Base-by-base conservation (phyloP, 768 basidiomycete genomes). In the Tephrocybe sp. region DNA sequence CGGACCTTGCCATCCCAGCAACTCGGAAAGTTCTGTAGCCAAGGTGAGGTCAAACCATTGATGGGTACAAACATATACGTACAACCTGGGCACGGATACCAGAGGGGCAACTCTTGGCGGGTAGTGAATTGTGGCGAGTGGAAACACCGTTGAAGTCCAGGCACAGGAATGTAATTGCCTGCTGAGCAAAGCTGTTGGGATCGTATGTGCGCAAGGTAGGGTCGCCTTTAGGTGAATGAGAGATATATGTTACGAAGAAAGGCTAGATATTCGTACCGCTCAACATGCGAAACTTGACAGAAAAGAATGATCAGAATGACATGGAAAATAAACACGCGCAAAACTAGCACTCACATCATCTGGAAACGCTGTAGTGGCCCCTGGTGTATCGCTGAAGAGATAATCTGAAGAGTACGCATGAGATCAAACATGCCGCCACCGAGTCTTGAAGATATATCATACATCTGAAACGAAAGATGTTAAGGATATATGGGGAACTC, bases 1-100 rank as follows among this genome's bases (percentile, higher is more conserved):
- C 56, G 30, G 46, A 77, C 77, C 73, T 75, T 73, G 54, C 79
- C 79, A 58, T 81, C 75, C 79, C 79, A 81, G 61, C 79, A 81
- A 51, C 74, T 79, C 7, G 73, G 76, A 66, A 79, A 77, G 57
- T 78, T 79, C 76, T 80, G 45, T 41, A 14, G 43, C 11, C 21
- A 42, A 45, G 34, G n/a, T 39, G 10, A 18, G 26, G 43, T 38
- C 17, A 37, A 41, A 28, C 4, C 24, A 42, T 8, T 11, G 38
- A 18, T 26, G 23, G 36, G 40, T 33, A 18, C 24, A 23, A 34
- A 14, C 39, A 28, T 3, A n/a, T n/a, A 68, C 74, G 42, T 58
- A 78, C 78, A 43, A 81, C 68, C 57, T 81, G 77, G 48, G 78
- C 70, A 42, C 79, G 76, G 44, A 80, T 63, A 46, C 79, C 79